Conservation (phyloP, 139 green algal species). For the Closterium sp. region DNA sequence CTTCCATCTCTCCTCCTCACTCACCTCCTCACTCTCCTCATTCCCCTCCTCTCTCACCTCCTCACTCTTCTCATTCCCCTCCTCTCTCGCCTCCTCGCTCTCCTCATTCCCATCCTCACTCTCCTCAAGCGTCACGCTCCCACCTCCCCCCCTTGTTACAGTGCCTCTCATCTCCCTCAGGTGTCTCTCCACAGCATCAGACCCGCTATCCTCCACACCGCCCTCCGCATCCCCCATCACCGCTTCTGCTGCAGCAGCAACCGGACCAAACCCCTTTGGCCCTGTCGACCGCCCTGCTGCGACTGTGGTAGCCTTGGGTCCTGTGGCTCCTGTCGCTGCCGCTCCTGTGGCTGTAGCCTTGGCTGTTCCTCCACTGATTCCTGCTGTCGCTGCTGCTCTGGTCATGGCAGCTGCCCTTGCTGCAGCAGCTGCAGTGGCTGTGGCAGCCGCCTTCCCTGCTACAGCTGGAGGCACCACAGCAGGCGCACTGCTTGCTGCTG, state of each 20-base stretch:
- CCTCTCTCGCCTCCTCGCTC: no score
- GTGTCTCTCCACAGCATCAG: background rate
- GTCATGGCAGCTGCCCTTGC: background rate
- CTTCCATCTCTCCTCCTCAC: background rate
- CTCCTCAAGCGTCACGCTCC: background rate
- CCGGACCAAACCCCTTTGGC: background rate
- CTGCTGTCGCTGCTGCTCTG: background rate
- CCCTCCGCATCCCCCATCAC: background rate
- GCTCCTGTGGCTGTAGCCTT: background rate
- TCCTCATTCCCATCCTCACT: background rate
- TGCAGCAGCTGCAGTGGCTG: no score
- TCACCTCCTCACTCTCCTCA: no score
- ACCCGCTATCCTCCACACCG: background rate
- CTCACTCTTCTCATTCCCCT: background rate
- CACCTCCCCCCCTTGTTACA: background rate
- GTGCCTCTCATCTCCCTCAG: background rate
- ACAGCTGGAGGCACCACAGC: no score
- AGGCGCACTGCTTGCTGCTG: no score
- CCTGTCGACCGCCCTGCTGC: background rate
- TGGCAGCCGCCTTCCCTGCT: no score
- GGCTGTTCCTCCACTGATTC: no score
- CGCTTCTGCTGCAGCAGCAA: background rate
- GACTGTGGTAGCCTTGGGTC: background rate
- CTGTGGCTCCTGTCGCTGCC: no score
- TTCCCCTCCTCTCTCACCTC: no score